A percentile compares a stretch with the other conserved stretches of the same genome.
phyloP scores from a whole-genome alignment of 2,329 filamentous ascomycete genomes.

The Oidium heveae region DNA sequence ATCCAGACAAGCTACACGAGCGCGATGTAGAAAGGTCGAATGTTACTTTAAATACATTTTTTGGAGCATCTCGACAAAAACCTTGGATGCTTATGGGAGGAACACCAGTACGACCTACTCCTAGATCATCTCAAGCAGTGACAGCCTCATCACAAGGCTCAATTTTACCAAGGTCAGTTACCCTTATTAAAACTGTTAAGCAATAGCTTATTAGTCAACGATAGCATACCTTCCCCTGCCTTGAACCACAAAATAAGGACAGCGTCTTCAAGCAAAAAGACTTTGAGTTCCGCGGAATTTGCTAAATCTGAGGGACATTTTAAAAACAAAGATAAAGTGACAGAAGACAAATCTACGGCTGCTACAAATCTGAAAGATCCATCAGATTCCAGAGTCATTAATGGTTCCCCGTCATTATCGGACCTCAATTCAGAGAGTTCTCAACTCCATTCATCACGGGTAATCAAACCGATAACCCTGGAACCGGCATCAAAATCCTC shows the following conservation, averaged over 20 bases:
- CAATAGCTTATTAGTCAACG: background rate
- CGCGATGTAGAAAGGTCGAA: slow-evolving; percentile 14
- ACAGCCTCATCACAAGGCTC: background rate
- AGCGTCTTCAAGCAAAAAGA: background rate
- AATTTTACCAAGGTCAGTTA: background rate
- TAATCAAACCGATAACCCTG: background rate
- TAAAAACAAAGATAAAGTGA: background rate
- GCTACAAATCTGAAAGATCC: background rate
- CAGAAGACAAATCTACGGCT: background rate
- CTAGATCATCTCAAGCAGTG: slow-evolving; percentile 5
- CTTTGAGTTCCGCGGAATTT: background rate
- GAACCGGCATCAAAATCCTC: background rate
- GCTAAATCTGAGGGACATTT: background rate
- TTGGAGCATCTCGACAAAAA: slow-evolving; percentile 12
- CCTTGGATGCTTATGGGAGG: slow-evolving; percentile 14
- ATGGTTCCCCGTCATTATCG: no score
- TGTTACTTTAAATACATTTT: slow-evolving; percentile 13
- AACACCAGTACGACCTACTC: slow-evolving; percentile 11
- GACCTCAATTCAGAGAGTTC: no score
- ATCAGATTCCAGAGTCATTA: no score
- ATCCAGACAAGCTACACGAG: slow-evolving; percentile 12
- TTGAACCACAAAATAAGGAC: background rate
- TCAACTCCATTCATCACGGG: background rate
- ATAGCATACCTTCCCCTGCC: background rate
- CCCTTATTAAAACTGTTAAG: background rate